Percentiles rank a stretch among this genome's conserved stretches.
phyloP scores from a whole-genome alignment of 441 rosid species.

The Corymbia calophylla region DNA sequence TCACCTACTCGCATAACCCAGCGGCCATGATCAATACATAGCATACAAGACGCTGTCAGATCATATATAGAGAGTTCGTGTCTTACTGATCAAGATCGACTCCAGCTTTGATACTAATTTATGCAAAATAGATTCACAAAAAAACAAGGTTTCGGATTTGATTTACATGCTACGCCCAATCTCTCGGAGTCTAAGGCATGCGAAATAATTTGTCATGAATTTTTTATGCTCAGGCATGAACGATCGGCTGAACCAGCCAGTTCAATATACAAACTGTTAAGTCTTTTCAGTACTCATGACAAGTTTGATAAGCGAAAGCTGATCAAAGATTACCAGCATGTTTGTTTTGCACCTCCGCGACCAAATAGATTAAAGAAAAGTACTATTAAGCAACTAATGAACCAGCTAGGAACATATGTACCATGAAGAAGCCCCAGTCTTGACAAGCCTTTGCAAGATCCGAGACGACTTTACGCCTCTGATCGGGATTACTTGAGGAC shows the following conservation, averaged over 20 bases:
- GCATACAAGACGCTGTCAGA: background rate
- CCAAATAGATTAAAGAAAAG: background rate
- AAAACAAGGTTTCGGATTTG: background rate
- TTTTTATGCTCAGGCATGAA: background rate
- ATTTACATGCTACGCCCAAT: background rate
- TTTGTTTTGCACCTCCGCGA: background rate
- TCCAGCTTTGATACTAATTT: background rate
- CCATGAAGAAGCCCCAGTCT: constrained; percentile 43
- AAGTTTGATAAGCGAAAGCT: background rate
- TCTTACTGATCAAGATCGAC: background rate
- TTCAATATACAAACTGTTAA: background rate
- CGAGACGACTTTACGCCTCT: constrained; percentile 10
- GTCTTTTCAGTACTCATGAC: background rate
- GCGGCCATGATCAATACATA: background rate
- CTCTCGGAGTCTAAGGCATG: background rate
- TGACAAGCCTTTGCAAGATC: constrained; percentile 24
- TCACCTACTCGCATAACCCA: constrained; percentile 10
- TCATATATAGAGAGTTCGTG: background rate
- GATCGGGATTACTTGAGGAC: constrained; percentile 10
- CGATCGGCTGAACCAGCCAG: background rate
- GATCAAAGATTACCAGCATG: background rate
- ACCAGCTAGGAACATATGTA: background rate
- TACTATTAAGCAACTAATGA: background rate
- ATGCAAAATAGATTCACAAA: background rate
- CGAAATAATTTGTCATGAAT: background rate